Evolutionary conservation across 495 filamentous ascomycete genomes (phyloP).

Genomic region (Ramalina intermedia): DNA sequence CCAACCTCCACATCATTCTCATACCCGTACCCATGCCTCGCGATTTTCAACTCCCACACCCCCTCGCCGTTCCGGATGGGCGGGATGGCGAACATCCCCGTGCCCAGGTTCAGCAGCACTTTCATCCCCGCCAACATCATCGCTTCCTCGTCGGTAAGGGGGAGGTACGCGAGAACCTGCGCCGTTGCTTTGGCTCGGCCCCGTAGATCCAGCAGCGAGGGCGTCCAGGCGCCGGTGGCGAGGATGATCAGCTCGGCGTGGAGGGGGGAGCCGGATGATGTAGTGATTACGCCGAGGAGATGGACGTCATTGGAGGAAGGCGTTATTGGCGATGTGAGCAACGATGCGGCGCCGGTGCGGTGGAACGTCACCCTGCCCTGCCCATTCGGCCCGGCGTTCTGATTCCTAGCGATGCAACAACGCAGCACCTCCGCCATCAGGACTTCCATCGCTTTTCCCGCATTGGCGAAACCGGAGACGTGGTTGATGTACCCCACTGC

Average conservation of each 20-base stretch:
- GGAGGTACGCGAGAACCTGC: slow-evolving; percentile 66
- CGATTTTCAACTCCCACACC: slow-evolving; percentile 62
- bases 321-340: slow-evolving; percentile 25
- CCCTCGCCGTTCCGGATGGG: slow-evolving; percentile 27
- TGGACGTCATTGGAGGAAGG: background rate
- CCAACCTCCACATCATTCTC: slow-evolving; percentile 45
- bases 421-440: slow-evolving; percentile 44
- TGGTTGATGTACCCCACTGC: slow-evolving; percentile 67
- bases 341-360: slow-evolving; percentile 42
- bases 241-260: slow-evolving; percentile 61
- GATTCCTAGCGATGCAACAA: slow-evolving; percentile 1
- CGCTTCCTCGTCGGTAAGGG: slow-evolving; percentile 55
- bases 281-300: background rate
- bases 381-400: slow-evolving; percentile 23
- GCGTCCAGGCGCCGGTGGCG: slow-evolving; percentile 78
- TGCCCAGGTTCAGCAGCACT: slow-evolving; percentile 63
- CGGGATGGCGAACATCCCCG: slow-evolving; percentile 73
- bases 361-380: slow-evolving; percentile 43
- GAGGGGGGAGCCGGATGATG: slow-evolving; percentile 18
- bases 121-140: slow-evolving; percentile 47
- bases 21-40: slow-evolving; percentile 73
- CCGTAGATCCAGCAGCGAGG: slow-evolving; percentile 59
- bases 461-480: slow-evolving; percentile 72
- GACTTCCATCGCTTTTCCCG: slow-evolving; percentile 54
- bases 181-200: slow-evolving; percentile 64